Evolutionary conservation across 1,284 basidiomycete species (phyloP), one percentile per base, ranked within the genome.

Genomic region (Puccinia novopanici): DNA sequence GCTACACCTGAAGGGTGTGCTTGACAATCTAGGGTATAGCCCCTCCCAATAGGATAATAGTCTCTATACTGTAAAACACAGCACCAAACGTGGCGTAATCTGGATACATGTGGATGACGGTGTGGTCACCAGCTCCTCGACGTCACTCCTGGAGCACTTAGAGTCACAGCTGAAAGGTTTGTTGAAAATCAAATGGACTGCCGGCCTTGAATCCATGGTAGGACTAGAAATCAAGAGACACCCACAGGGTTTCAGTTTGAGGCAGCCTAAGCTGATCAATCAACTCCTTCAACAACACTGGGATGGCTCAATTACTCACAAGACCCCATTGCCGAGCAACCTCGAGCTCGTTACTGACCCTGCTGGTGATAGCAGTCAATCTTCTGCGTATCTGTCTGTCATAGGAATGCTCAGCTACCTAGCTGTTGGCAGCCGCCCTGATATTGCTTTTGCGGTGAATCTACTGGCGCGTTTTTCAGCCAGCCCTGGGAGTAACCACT

Each of bases 21-120:
- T 40, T 37, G 10, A 17, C 5, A 15, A n/a, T 13, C 17, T 70
- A 3, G 67, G 67, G 6, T 70, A 10, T 45, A n/a, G 13, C 34
- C 8, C 42, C 8, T 45, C 8, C 15, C 24, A 70, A 13, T 24
- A 37, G 15, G 8, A 70, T 24, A 24, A 37, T 10, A 37, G 34
- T 24, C 34, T 70, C 8, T 70, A 70, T 42, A 70, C 45, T 13
- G 12, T 70, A 10, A 45, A 27, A 12, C 34, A 70, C 13, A 8
- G n/a, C 8, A 3, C 24, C 42, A 5, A 42, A 15, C 6, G 5
- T 27, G 40, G 27, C 6, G n/a, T 45, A 6, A 19, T 42, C 10
- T 70, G 67, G 67, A 70, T 70, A 40, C 67, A 70, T 24, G 30
- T 70, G 5, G 67, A 70, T 70, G 67, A 70, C 37, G n/a, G 67